Percentiles rank a stretch among this genome's conserved stretches.
phyloP scores from a whole-genome alignment of 176 grass and related monocot species.

The Thalia dealbata region DNA sequence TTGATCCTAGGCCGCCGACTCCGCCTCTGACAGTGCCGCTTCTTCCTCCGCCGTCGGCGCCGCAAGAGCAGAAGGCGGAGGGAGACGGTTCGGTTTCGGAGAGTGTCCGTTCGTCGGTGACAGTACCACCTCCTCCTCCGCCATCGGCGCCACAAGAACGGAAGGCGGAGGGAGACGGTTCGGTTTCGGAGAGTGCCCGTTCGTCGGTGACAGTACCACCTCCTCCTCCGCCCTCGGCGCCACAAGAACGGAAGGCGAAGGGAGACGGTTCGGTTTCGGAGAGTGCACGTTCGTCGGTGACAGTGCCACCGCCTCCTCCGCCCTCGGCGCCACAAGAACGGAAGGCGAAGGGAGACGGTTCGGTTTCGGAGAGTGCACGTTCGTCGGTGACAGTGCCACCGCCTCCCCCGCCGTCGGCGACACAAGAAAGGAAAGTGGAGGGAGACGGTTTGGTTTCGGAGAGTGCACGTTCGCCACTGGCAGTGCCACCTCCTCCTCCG shows the following conservation, averaged over 20 bases:
- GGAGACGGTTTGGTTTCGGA: background rate
- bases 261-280: background rate
- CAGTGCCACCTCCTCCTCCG: background rate
- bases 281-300: background rate
- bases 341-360: background rate
- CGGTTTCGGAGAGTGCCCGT: background rate
- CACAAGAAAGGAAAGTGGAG: constrained; percentile 5
- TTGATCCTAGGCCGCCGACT: background rate
- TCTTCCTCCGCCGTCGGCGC: background rate
- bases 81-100: background rate
- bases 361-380: background rate
- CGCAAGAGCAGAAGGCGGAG: constrained; percentile 2
- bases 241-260: constrained; percentile 5
- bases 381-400: background rate
- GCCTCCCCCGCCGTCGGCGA: background rate
- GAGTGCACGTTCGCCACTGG: background rate
- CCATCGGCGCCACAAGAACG: background rate
- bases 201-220: background rate
- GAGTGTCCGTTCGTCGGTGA: background rate
- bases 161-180: background rate
- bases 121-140: background rate
- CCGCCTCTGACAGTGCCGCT: too few relatives aligned
- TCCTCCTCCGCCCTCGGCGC: background rate
- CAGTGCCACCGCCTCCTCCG: background rate
- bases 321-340: background rate